Evolutionary conservation across 2,329 filamentous ascomycete genomes (phyloP), one percentile per base, ranked within the genome.

Genomic region (Epichloe amarillans): DNA sequence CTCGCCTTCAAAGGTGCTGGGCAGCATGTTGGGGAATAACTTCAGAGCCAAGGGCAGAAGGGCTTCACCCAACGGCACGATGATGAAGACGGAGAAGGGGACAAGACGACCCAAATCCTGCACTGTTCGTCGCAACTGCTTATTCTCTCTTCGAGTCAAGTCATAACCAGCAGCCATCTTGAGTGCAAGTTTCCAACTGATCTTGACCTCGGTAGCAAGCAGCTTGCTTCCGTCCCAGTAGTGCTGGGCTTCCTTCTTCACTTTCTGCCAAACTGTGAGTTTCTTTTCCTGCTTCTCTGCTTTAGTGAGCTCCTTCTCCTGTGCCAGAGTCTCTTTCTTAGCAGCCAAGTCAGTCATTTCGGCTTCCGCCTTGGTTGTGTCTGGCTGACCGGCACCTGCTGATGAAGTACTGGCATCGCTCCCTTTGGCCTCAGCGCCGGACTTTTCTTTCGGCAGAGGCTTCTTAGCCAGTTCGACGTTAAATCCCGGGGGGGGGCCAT

Each of bases 191-290:
- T 84, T 84, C 54, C 86, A 88, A 67, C 91, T 97, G 66, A 98
- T 98, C 69, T 75, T 88, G 64, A 97, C 83, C 70, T 98, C 93
- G 2, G 88, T 86, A 21, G 84, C 90, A 58, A 98, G 74, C 61
- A 98, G 75, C 70, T 98, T 98, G 30, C 89, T 97, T 53, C 93
- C 93, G 69, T 98, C 93, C 91, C 93, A 97, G 72, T 98, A 98
- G 68, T 98, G 93, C 55, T 84, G 81, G 14, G 76, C 77, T 69
- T 98, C 93, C 67, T 94, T 90, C 77, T 95, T 98, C 63, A 98
- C 83, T 72, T 90, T 95, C 66, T 97, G 87, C 68, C 82, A 84
- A 1, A 97, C 47, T 0, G 90, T 95, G 69, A 95, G 71, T 65
- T 95, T 96, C 73, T 90, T 88, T 60, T 84, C 78, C 54, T 86